Conservation (phyloP, 768 basidiomycete species). For the Pleurotus eryngii region DNA sequence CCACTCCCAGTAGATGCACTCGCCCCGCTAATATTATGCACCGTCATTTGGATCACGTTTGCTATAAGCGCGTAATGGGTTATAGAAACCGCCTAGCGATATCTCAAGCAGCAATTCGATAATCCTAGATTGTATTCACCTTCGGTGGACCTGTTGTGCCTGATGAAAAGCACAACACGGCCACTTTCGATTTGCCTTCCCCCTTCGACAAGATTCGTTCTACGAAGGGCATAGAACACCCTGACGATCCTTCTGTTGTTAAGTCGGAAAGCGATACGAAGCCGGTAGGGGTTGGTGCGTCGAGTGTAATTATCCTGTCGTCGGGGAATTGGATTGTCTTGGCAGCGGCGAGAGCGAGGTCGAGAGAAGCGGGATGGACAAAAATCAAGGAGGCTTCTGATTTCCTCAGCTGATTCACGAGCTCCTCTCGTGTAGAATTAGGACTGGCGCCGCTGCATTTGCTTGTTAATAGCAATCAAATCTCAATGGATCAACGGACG, state of each 20-base stretch:
- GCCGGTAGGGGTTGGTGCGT: constrained; percentile 15
- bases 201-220: constrained; percentile 43
- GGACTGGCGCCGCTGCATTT: constrained; percentile 51
- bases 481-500: constrained; percentile 30
- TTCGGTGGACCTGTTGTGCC: constrained; percentile 70
- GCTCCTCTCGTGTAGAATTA: constrained; percentile 47
- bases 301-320: constrained; percentile 38
- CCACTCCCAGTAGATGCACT: constrained; percentile 24
- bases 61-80: constrained; percentile 54
- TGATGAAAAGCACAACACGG: constrained; percentile 62
- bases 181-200: constrained; percentile 58
- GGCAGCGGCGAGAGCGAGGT: constrained; percentile 35
- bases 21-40: constrained; percentile 31
- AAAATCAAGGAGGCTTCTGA: constrained; percentile 42
- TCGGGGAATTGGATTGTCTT: constrained; percentile 28
- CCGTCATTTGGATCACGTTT: constrained; percentile 49
- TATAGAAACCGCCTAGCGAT: constrained; percentile 44
- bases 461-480: constrained; percentile 10
- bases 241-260: constrained; percentile 21
- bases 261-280: constrained; percentile 22
- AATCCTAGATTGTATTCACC: constrained; percentile 23
- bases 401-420: constrained; percentile 45
- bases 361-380: constrained; percentile 35
- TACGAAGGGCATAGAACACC: constrained; percentile 23
- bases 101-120: no score